Conservation (phyloP, 306 rosid species). For the Fragaria ananassa region DNA sequence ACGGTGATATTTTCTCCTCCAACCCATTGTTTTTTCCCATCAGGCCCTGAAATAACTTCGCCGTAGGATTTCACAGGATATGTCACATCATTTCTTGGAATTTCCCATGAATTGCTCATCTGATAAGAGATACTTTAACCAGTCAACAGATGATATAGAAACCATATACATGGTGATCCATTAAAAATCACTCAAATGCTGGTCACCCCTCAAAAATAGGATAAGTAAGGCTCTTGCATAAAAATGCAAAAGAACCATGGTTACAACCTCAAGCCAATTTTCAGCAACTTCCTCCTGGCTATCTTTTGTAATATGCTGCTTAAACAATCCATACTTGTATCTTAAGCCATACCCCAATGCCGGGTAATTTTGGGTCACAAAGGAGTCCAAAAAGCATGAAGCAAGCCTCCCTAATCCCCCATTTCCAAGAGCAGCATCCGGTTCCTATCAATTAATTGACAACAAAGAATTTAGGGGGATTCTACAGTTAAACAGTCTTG, state of each 20-base stretch:
- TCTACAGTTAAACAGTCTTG: too few species aligned
- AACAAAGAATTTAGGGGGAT: too few species aligned
- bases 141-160: neutral
- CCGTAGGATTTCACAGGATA: slow-evolving; percentile 83
- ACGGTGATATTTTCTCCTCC: slow-evolving; percentile 89
- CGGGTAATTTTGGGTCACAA: slow-evolving; percentile 90
- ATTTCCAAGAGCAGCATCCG: too few species aligned
- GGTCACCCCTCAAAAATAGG: neutral
- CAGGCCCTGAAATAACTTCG: slow-evolving; percentile 66
- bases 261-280: slow-evolving; percentile 75
- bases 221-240: neutral
- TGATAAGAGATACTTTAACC: slow-evolving; percentile 28
- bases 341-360: slow-evolving; percentile 99
- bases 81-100: slow-evolving; percentile 73
- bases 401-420: slow-evolving; percentile 66
- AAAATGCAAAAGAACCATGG: neutral
- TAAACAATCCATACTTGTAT: slow-evolving; percentile 90
- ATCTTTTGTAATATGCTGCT: slow-evolving; percentile 79
- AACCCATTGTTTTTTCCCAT: slow-evolving; percentile 67
- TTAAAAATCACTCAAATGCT: neutral
- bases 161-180: neutral
- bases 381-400: slow-evolving; percentile 88
- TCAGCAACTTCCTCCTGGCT: slow-evolving; percentile 75
- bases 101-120: slow-evolving; percentile 97
- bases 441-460: too few species aligned